phyloP scores from a whole-genome alignment of 305 asterid species.

The Fraxinus angustifolia region DNA sequence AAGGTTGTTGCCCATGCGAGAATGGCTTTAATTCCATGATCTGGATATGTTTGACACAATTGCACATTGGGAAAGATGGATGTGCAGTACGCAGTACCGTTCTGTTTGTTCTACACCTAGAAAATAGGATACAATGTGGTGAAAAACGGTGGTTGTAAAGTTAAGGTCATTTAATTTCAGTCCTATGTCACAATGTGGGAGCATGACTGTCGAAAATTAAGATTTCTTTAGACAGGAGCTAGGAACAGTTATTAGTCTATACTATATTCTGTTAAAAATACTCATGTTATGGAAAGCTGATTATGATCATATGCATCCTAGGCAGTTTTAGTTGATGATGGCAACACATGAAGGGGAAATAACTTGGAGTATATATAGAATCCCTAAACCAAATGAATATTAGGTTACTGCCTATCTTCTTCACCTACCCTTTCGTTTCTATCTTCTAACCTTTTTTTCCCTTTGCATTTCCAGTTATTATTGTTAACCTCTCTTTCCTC shows the following conservation, averaged over 20 bases:
- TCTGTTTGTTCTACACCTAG: neutral
- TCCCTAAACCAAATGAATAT: neutral
- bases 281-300: neutral
- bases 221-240: neutral
- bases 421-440: neutral
- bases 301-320: neutral
- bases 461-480: neutral
- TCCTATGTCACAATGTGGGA: neutral
- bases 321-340: neutral
- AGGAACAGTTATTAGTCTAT: neutral
- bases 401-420: neutral
- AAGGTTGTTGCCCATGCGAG: neutral
- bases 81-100: neutral
- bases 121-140: neutral
- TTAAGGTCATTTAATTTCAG: neutral
- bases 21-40: neutral
- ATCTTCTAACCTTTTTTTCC: neutral
- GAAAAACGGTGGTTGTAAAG: neutral
- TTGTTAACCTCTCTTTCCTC: neutral
- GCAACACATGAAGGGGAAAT: neutral
- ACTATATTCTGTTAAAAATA: neutral
- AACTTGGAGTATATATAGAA: neutral
- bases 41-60: neutral
- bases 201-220: neutral
- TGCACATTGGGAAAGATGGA: neutral